Evolutionary conservation across 345 rosid species (phyloP), one percentile per base, ranked within the genome.

Genomic region (Raphanus raphanistrum): DNA sequence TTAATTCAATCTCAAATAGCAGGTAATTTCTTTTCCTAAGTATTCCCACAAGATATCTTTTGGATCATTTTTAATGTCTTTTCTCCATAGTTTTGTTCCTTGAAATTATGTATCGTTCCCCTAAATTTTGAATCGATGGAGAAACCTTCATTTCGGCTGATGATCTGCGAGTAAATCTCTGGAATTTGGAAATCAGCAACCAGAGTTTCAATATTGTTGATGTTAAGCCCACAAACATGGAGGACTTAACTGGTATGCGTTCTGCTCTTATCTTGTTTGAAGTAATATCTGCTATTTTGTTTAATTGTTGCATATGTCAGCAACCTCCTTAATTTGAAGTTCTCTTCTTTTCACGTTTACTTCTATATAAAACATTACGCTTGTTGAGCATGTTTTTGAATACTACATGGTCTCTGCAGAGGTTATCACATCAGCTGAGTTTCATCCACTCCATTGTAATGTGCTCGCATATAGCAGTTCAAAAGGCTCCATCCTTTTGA

Each of bases 141-240:
- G 99, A 93, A 84, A 96, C 99, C 16, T 96, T 96, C 79, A 91
- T 96, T 84, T 96, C 99, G 3, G 97, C 99, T 60, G 99, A 96
- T 50, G 99, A 96, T 85, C 88, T 96, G 68, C 97, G 99, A 70
- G 89, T 96, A 77, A 96, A 96, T 86, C 94, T 96, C 69, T 96
- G 99, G 99, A 96, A 93, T 88, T 85, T 96, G 90, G 99, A 93
- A 85, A 89, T 96, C 72, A 91, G 98, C 90, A 91, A 85, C 70
- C 98, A 96, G 79, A 96, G 99, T 84, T 93, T 95, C 77, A 95
- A 95, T 83, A 92, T 92, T 76, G 93, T 90, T 69, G 98, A 94
- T 88, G 98, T 96, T 68, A 96, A 96, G 86, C 99, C 99, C 62
- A 86, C 98, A 81, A 96, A 96, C 82, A 96, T 96, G 97, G 99